Percentiles rank a stretch among this genome's conserved stretches.
Conservation (phyloP, 441 rosid species). For the Populus hybrid region DNA sequence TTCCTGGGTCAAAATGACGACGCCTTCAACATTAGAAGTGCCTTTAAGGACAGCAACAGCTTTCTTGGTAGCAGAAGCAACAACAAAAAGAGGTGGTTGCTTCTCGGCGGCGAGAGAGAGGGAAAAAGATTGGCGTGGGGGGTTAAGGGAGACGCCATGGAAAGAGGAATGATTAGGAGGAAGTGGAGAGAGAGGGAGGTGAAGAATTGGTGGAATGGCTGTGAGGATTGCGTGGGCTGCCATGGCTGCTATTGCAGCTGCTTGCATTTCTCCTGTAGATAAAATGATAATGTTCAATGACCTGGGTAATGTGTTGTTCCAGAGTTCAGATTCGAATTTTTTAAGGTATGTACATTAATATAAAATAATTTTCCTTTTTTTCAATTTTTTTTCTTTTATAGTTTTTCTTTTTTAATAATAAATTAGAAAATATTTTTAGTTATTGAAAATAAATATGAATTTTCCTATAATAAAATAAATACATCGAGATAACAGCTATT, state of each 20-base stretch:
- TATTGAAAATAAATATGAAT: no score
- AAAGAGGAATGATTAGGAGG: constrained; percentile 37
- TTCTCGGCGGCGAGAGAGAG: constrained; percentile 25
- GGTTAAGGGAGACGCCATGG: constrained; percentile 48
- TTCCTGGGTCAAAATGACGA: constrained; percentile 71
- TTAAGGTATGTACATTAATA: no score
- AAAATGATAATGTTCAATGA: constrained; percentile 19
- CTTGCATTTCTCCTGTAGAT: constrained; percentile 24
- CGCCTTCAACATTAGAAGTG: constrained; percentile 72
- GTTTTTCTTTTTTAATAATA: no score
- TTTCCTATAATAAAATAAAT: no score
- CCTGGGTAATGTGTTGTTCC: constrained; percentile 9
- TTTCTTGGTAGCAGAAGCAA: constrained; percentile 67
- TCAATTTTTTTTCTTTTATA: background rate
- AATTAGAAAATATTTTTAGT: no score
- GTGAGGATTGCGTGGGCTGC: constrained; percentile 56
- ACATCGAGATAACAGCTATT: no score
- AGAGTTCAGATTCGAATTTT: no score
- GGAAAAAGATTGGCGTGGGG: constrained; percentile 39
- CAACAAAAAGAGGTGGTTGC: constrained; percentile 38
- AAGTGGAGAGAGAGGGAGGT: constrained; percentile 25
- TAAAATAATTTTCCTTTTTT: no score
- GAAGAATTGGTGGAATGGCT: constrained; percentile 25
- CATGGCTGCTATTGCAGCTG: constrained; percentile 49
- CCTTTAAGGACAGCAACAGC: constrained; percentile 90